phyloP scores from a whole-genome alignment of 768 basidiomycete species.

The Mycena albidolilacea region DNA sequence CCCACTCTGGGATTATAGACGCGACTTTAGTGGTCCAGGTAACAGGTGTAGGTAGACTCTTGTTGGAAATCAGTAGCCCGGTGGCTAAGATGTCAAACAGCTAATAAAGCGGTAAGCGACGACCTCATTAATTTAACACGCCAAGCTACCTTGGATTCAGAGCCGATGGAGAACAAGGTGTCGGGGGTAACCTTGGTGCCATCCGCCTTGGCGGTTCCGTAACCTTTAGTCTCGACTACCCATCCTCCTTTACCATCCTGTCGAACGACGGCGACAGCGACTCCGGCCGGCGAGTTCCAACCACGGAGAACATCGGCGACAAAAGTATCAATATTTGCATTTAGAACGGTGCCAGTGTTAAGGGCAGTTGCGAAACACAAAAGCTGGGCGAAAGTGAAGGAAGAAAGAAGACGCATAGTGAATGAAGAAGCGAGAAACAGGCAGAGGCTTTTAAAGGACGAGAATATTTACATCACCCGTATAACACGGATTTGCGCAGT shows the following conservation, averaged over 20 bases:
- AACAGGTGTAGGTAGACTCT: constrained; percentile 41
- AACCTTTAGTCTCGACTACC: constrained; percentile 42
- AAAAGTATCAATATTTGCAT: constrained; percentile 40
- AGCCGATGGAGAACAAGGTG: constrained; percentile 42
- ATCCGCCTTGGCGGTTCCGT: constrained; percentile 40
- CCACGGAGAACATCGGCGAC: constrained; percentile 30
- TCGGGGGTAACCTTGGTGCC: constrained; percentile 39
- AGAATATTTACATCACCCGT: neutral
- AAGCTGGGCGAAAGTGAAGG: constrained; percentile 18
- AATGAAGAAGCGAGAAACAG: neutral
- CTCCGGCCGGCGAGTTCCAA: constrained; percentile 42
- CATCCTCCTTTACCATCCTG: constrained; percentile 38
- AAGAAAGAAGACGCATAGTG: constrained; percentile 31
- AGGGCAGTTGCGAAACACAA: constrained; percentile 24
- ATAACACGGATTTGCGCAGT: constrained; percentile 4
- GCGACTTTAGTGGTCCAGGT: constrained; percentile 44
- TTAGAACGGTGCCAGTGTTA: constrained; percentile 31
- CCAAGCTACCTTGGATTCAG: constrained; percentile 42
- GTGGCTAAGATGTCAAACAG: constrained; percentile 45
- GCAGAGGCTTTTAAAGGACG: constrained; percentile 7
- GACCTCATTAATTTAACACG: neutral
- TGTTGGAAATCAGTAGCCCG: constrained; percentile 46
- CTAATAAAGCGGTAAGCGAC: constrained; percentile 30
- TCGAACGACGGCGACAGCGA: constrained; percentile 40
- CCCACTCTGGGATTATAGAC: constrained; percentile 45